Conservation (phyloP, 108 stramenopile species). For the Nannochloropsis granulata region DNA sequence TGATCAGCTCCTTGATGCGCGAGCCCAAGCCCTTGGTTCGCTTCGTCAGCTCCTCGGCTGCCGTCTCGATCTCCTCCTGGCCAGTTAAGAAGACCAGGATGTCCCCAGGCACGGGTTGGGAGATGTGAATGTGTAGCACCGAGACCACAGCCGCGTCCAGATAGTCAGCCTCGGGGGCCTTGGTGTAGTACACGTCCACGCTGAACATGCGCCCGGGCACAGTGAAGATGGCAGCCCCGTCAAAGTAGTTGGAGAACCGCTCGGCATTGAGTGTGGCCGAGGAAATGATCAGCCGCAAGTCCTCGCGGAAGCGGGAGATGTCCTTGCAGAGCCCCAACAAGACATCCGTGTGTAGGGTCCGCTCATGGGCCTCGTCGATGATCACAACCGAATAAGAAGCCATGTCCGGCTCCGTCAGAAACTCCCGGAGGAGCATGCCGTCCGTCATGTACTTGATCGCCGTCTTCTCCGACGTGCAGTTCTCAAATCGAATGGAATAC, state of each 20-base stretch:
- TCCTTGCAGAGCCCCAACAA: conserved; percentile 93
- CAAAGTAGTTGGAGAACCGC: conserved; percentile 93
- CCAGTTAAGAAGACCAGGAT: conserved; percentile 95
- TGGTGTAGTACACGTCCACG: conserved; percentile 88
- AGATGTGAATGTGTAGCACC: conserved; percentile 89
- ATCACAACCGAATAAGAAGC: conserved; percentile 88
- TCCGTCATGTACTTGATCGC: conserved; percentile 85
- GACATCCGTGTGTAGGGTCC: conserved; percentile 92
- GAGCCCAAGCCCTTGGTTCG: conserved; percentile 66
- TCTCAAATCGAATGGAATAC: conserved; percentile 95
- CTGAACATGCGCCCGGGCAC: conserved; percentile 44
- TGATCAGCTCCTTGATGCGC: conserved; percentile 82
- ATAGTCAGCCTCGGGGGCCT: conserved; percentile 97
- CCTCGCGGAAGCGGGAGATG: conserved; percentile 76
- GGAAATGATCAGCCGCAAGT: conserved; percentile 78
- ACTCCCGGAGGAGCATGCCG: conserved; percentile 70
- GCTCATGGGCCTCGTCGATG: conserved; percentile 96
- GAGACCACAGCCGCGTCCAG: conserved; percentile 97
- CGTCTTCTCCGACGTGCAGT: conserved; percentile 83
- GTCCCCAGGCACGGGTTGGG: conserved; percentile 89
- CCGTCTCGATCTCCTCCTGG: conserved; percentile 97
- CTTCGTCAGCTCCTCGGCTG: conserved; percentile 70
- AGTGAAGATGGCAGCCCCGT: conserved; percentile 93
- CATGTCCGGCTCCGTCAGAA: conserved; percentile 87
- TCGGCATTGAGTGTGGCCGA: conserved; percentile 95